These are phyloP conservation scores for Phytophthora sp. DNA, from an alignment of 352 stramenopile genomes.

Conservation along the genomic window DNA sequence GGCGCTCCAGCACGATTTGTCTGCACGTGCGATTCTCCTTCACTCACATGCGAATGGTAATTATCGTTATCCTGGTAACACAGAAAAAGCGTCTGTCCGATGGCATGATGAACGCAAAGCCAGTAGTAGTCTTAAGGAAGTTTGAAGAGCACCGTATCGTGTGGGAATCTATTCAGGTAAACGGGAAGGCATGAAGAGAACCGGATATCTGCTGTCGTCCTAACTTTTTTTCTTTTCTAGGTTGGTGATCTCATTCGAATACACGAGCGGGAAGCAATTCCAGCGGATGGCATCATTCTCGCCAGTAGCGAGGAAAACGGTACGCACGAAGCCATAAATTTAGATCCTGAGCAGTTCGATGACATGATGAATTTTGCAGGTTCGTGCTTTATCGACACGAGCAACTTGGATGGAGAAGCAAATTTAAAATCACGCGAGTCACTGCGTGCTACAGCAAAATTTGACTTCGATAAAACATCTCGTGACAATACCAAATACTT, in stretches of 20 bases:
- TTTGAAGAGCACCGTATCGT: slow-evolving; percentile 61
- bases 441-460: slow-evolving; percentile 39
- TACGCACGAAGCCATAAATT: slow-evolving; percentile 11
- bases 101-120: slow-evolving; percentile 63
- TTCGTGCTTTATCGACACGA: slow-evolving; percentile 83
- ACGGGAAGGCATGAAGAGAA: neutral
- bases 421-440: slow-evolving; percentile 77
- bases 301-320: slow-evolving; percentile 83
- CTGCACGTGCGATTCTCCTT: neutral
- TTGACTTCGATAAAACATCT: slow-evolving; percentile 43
- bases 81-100: slow-evolving; percentile 65
- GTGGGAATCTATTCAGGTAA: slow-evolving; percentile 81
- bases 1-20: slow-evolving; percentile 5
- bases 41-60: slow-evolving; percentile 27
- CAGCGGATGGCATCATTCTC: slow-evolving; percentile 92
- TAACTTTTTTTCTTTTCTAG: slow-evolving; percentile 16
- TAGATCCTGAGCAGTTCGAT: neutral
- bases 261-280: slow-evolving; percentile 85
- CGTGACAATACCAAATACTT: slow-evolving; percentile 57
- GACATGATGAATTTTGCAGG: slow-evolving; percentile 48
- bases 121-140: slow-evolving; percentile 61
- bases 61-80: neutral
- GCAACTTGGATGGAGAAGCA: slow-evolving; percentile 81
- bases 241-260: slow-evolving; percentile 90
- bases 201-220: neutral